Percentiles rank a stretch among this genome's conserved stretches.
Conservation (phyloP, 805 yeast genomes). For the Myxozyma lipomycoides region DNA sequence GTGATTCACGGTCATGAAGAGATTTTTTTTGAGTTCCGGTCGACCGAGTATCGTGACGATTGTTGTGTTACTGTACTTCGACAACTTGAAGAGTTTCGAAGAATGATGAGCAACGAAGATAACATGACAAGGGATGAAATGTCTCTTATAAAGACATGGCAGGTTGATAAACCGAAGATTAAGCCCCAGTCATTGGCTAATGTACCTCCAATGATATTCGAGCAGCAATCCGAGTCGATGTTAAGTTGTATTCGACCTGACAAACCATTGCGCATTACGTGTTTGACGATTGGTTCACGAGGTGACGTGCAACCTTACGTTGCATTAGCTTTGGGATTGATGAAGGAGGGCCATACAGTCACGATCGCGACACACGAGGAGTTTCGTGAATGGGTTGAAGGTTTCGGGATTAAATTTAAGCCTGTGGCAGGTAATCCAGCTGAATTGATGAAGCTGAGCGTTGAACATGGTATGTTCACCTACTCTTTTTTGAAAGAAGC, state of each 20-base stretch:
- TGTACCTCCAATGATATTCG: conserved; percentile 17
- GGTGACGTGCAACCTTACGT: conserved; percentile 98
- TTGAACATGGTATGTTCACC: conserved; percentile 81
- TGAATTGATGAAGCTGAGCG: conserved; percentile 88
- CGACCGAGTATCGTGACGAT: conserved; percentile 63
- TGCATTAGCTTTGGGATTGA: conserved; percentile 76
- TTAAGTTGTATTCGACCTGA: conserved; percentile 44
- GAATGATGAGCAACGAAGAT: not conserved
- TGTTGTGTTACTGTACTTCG: conserved; percentile 51
- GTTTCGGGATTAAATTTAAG: conserved; percentile 63
- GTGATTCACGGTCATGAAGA: conserved; percentile 74
- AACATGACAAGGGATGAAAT: conserved; percentile 4
- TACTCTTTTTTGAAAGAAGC: conserved; percentile 83
- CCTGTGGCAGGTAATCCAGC: conserved; percentile 91
- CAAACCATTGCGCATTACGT: conserved; percentile 54
- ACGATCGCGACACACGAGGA: conserved; percentile 83
- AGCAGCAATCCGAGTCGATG: conserved; percentile 36
- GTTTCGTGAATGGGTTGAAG: conserved; percentile 68
- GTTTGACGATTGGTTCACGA: conserved; percentile 87
- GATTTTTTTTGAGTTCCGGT: conserved; percentile 70
- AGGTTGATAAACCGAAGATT: not conserved
- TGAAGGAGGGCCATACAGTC: conserved; percentile 77
- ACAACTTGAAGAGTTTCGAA: conserved; percentile 43
- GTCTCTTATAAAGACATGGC: conserved; percentile 1
- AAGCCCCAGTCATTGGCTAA: not conserved